A percentile compares a stretch with the other conserved stretches of the same genome.
Evolutionary conservation across 176 grass and related monocot genomes (phyloP).

Genomic region (Poa pratensis): DNA sequence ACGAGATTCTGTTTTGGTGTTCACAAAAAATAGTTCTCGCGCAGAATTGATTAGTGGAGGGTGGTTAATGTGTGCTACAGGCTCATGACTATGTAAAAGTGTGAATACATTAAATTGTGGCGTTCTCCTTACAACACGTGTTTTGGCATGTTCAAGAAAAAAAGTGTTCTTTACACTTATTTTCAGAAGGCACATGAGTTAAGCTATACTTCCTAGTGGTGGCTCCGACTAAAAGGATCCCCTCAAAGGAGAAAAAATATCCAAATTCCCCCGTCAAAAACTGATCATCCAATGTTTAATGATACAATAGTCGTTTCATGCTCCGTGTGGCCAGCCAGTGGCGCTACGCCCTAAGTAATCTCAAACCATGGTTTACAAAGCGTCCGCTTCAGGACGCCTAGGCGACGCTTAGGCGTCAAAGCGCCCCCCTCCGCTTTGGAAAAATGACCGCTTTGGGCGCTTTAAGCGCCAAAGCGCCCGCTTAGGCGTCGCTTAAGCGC

Average conservation of each 20-base stretch:
- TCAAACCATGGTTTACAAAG: too few species aligned
- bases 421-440: too few species aligned
- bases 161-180: conserved; percentile 1
- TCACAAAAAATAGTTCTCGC: too few species aligned
- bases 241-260: conserved; percentile 3
- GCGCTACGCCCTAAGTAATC: neutral
- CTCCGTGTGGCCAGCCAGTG: neutral
- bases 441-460: too few species aligned
- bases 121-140: neutral
- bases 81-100: too few species aligned
- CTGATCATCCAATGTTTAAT: neutral
- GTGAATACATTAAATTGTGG: neutral
- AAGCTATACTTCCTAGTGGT: conserved; percentile 11
- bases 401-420: too few species aligned
- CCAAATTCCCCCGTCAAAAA: neutral
- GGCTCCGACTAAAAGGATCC: conserved; percentile 17
- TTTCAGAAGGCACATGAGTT: neutral
- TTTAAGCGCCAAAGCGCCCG: too few species aligned
- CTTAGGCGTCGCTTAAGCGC: too few species aligned
- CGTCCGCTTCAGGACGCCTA: too few species aligned
- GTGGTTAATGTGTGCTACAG: too few species aligned
- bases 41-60: too few species aligned
- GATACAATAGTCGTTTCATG: neutral
- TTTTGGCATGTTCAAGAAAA: neutral
- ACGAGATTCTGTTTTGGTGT: too few species aligned